Evolutionary conservation across 768 basidiomycete genomes (phyloP).

Genomic region (Hygrophorus russula): DNA sequence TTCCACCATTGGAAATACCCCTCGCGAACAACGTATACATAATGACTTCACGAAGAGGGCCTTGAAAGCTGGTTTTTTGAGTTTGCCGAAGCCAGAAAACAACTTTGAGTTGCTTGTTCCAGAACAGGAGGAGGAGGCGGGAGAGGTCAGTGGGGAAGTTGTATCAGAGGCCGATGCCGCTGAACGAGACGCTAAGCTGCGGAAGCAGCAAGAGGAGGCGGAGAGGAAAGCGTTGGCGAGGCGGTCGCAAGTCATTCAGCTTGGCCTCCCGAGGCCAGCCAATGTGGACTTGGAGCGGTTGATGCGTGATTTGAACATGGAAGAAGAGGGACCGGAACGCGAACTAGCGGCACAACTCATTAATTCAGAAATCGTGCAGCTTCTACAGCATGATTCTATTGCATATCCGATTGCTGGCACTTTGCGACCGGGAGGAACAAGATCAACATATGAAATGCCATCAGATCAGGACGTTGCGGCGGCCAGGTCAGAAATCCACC

Average conservation of each 20-base stretch:
- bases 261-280: conserved; percentile 74
- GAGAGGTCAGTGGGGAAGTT: conserved; percentile 13
- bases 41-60: conserved; percentile 58
- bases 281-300: conserved; percentile 65
- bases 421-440: conserved; percentile 56
- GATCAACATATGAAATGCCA: conserved; percentile 64
- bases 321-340: conserved; percentile 28
- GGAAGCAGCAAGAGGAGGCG: conserved; percentile 60
- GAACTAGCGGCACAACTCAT: conserved; percentile 51
- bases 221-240: conserved; percentile 72
- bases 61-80: conserved; percentile 72
- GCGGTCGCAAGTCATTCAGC: conserved; percentile 72
- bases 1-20: conserved; percentile 51
- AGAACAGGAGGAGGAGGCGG: conserved; percentile 62
- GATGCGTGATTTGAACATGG: conserved; percentile 47
- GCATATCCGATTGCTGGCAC: conserved; percentile 85
- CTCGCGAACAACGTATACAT: conserved; percentile 62
- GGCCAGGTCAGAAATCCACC: conserved; percentile 64
- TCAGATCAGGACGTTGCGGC: conserved; percentile 59
- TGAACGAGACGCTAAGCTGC: conserved; percentile 73
- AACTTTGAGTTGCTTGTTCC: conserved; percentile 93
- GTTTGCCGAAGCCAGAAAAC: conserved; percentile 87
- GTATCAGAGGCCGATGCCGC: conserved; percentile 81
- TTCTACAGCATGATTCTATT: conserved; percentile 84
- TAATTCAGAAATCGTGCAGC: conserved; percentile 62